Evolutionary conservation across 495 filamentous ascomycete genomes (phyloP).

Genomic region (Podospora australis): DNA sequence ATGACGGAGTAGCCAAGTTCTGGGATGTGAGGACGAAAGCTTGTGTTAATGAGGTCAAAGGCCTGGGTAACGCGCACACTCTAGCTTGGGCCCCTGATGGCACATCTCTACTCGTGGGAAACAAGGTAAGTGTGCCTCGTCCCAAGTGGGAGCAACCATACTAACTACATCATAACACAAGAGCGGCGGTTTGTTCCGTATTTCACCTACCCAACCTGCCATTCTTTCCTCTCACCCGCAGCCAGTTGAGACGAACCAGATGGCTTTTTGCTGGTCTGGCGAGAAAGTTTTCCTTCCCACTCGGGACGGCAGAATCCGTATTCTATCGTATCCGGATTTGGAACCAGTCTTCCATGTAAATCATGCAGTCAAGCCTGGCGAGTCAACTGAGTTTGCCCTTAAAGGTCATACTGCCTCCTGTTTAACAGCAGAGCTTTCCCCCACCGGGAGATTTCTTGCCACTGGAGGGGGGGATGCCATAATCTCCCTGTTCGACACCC

Average conservation of each 20-base stretch:
- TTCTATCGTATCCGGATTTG: slow-evolving; percentile 64
- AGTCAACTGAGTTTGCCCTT: slow-evolving; percentile 52
- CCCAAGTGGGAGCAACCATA: no score
- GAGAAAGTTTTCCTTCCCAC: slow-evolving; percentile 73
- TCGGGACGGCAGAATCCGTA: slow-evolving; percentile 73
- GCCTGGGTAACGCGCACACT: slow-evolving; percentile 76
- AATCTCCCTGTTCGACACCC: slow-evolving; percentile 86
- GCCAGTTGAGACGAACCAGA: slow-evolving; percentile 69
- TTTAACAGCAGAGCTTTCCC: slow-evolving; percentile 62
- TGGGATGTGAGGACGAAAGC: slow-evolving; percentile 87
- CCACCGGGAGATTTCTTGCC: slow-evolving; percentile 73
- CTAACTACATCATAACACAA: slow-evolving; percentile 22
- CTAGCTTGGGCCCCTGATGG: slow-evolving; percentile 89
- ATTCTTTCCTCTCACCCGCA: slow-evolving; percentile 60
- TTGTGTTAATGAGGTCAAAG: slow-evolving; percentile 70
- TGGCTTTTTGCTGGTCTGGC: slow-evolving; percentile 72
- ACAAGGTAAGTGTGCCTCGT: slow-evolving; percentile 55
- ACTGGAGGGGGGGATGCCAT: slow-evolving; percentile 85
- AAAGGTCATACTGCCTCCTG: slow-evolving; percentile 79
- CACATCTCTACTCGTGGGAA: slow-evolving; percentile 70
- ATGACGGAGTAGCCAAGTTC: slow-evolving; percentile 78
- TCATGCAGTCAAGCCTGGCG: slow-evolving; percentile 29
- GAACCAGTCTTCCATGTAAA: slow-evolving; percentile 39
- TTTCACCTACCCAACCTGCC: slow-evolving; percentile 48
- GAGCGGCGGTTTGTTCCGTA: slow-evolving; percentile 65